Percentiles rank a stretch among this genome's conserved stretches.
Evolutionary conservation across 2,329 filamentous ascomycete species (phyloP).

Genomic region (Sporothrix sp.): DNA sequence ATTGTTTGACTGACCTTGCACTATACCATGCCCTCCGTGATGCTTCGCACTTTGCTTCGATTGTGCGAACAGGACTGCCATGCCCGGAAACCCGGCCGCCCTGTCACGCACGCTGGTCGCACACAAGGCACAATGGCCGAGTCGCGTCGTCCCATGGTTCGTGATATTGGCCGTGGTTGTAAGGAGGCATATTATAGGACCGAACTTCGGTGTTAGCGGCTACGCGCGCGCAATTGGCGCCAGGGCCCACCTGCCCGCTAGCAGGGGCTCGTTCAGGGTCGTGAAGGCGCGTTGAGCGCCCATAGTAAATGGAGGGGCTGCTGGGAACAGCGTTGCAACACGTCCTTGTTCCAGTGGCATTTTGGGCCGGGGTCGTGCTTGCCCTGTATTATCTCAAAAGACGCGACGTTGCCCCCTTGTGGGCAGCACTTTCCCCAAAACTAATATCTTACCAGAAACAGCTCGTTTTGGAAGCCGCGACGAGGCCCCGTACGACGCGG

Average conservation of each 20-base stretch:
- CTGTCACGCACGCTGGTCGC: too few species aligned
- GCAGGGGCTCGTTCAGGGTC: conserved; percentile 1
- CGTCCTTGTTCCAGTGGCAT: too few species aligned
- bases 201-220: neutral
- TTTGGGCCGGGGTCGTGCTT: neutral
- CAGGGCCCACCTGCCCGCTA: neutral
- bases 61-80: too few species aligned
- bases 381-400: neutral
- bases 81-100: too few species aligned
- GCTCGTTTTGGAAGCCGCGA: neutral
- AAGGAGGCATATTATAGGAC: too few species aligned
- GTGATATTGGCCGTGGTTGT: too few species aligned
- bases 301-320: conserved; percentile 1
- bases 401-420: neutral
- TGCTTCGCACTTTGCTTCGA: too few species aligned
- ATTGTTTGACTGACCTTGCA: neutral
- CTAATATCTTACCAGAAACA: too few species aligned
- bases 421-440: neutral
- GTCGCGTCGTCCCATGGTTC: too few species aligned
- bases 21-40: too few species aligned
- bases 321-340: too few species aligned
- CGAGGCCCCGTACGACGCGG: neutral
- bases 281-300: neutral
- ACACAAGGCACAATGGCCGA: too few species aligned
- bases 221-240: neutral